Evolutionary conservation across 1,284 basidiomycete genomes (phyloP).

Genomic region (Mrakiaceae sp.): DNA sequence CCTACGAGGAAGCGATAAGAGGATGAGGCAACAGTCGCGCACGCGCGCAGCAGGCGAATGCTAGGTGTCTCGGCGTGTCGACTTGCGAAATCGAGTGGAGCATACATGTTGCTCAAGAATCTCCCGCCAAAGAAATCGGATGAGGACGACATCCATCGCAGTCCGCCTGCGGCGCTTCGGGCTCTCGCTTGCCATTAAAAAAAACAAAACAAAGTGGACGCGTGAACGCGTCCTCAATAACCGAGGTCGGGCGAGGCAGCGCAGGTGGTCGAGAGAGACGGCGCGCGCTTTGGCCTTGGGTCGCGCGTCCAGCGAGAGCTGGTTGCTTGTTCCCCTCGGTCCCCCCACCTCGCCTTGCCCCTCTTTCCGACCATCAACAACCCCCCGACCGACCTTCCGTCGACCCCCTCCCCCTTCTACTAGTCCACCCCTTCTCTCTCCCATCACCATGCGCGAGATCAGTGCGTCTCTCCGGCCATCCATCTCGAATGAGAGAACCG

Average conservation of each 20-base stretch:
- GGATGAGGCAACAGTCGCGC: too few relatives aligned
- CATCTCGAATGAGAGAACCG: background rate
- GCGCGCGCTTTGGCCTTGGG: too few relatives aligned
- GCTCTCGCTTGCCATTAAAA: background rate
- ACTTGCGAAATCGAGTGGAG: too few relatives aligned
- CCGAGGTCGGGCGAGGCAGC: background rate
- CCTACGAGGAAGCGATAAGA: too few relatives aligned
- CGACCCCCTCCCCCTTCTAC: background rate
- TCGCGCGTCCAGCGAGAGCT: too few relatives aligned
- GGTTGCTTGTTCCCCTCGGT: too few relatives aligned
- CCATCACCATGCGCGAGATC: background rate
- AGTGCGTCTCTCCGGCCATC: background rate
- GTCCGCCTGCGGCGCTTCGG: background rate
- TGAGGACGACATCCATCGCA: background rate
- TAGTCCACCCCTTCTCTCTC: background rate
- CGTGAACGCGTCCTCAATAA: background rate
- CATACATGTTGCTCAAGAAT: too few relatives aligned
- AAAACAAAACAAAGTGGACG: background rate
- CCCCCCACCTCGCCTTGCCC: too few relatives aligned
- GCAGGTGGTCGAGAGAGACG: background rate
- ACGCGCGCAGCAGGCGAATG: too few relatives aligned
- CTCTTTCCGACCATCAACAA: background rate
- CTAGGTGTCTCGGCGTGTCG: too few relatives aligned
- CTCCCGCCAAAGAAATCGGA: too few relatives aligned
- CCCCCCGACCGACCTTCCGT: background rate